phyloP scores from a whole-genome alignment of 2,329 filamentous ascomycete genomes.

The Epichloe hybrida region DNA sequence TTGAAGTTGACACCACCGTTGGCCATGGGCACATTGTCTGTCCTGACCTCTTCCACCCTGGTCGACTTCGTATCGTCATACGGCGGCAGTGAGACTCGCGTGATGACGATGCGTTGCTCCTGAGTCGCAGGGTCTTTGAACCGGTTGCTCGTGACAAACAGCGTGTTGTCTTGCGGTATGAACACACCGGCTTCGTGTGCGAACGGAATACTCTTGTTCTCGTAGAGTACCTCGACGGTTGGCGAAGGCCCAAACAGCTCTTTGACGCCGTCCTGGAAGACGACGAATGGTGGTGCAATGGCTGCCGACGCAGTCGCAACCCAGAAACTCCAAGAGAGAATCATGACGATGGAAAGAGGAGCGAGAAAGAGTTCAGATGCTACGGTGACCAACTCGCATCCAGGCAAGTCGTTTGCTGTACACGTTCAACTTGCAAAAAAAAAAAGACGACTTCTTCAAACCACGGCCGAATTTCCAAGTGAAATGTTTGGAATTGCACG shows the following conservation, averaged over 20 bases:
- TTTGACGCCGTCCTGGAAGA: slow-evolving; percentile 7
- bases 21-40: slow-evolving; percentile 25
- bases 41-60: slow-evolving; percentile 20
- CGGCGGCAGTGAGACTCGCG: slow-evolving; percentile 12
- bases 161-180: slow-evolving; percentile 13
- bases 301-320: not conserved
- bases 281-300: not conserved
- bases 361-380: too few species aligned
- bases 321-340: not conserved
- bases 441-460: too few species aligned
- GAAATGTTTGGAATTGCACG: too few species aligned
- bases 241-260: slow-evolving; percentile 22
- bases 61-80: slow-evolving; percentile 4
- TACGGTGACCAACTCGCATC: too few species aligned
- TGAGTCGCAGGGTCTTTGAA: slow-evolving; percentile 11
- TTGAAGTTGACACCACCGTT: slow-evolving; percentile 36
- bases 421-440: too few species aligned
- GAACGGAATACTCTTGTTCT: slow-evolving; percentile 28
- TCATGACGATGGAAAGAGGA: not conserved
- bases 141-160: slow-evolving; percentile 23
- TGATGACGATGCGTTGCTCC: slow-evolving; percentile 17
- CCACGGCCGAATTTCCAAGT: too few species aligned
- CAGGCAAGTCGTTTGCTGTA: too few species aligned
- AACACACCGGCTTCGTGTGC: slow-evolving; percentile 34
- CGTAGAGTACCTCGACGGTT: slow-evolving; percentile 22